phyloP scores from a whole-genome alignment of 129 eudicot species.

The Ambrosia artemisiifolia region DNA sequence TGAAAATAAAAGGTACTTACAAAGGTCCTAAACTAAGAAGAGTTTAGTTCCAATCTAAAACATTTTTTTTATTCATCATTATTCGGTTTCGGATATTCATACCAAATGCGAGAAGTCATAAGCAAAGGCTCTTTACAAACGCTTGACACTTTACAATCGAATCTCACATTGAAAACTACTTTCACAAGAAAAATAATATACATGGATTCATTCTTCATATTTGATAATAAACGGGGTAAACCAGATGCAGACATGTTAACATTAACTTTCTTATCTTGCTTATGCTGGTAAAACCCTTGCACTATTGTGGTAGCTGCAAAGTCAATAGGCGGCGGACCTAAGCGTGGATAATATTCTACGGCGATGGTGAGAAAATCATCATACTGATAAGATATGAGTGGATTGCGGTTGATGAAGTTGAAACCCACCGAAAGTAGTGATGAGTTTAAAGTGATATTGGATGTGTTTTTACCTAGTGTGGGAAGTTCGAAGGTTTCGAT shows the following conservation, averaged over 20 bases:
- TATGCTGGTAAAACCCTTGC: conserved; percentile 3
- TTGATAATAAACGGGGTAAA: neutral
- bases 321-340: too few relatives aligned
- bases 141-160: conserved; percentile 1
- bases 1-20: too few relatives aligned
- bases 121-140: neutral
- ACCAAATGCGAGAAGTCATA: neutral
- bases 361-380: neutral
- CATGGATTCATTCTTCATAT: neutral
- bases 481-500: neutral
- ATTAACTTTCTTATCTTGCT: neutral
- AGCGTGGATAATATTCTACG: neutral
- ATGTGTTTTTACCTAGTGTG: neutral
- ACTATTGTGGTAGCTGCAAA: conserved; percentile 5
- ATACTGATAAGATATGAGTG: conserved; percentile 7
- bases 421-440: neutral
- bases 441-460: neutral
- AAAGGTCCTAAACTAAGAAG: too few relatives aligned
- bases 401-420: conserved; percentile 9
- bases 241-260: conserved; percentile 10
- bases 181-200: neutral
- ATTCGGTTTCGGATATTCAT: neutral
- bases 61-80: too few relatives aligned
- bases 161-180: neutral
- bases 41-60: too few relatives aligned